A percentile compares a stretch with the other conserved stretches of the same genome.
Evolutionary conservation across 176 grass and related monocot species (phyloP).

Genomic region (Triticum dicoccoides): DNA sequence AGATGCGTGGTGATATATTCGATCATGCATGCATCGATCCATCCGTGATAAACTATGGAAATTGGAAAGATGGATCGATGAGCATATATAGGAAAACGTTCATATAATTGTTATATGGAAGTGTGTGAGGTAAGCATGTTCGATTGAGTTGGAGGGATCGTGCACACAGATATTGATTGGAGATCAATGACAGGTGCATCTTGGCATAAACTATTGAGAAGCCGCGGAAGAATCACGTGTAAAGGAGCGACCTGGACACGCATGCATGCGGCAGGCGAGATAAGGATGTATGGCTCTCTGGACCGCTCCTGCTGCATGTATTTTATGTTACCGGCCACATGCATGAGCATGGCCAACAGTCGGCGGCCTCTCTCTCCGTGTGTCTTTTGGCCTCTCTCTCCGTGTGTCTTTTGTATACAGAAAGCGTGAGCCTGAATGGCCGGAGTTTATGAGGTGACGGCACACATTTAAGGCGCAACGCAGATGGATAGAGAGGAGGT

Average conservation of each 20-base stretch:
- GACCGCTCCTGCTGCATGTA: too few relatives aligned
- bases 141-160: too few relatives aligned
- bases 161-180: too few relatives aligned
- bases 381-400: not conserved
- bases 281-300: too few relatives aligned
- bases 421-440: not conserved
- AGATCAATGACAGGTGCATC: too few relatives aligned
- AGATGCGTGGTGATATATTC: not conserved
- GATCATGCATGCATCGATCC: not conserved
- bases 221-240: too few relatives aligned
- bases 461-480: not conserved
- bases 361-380: not conserved
- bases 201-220: too few relatives aligned
- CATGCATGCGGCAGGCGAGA: too few relatives aligned
- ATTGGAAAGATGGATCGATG: not conserved
- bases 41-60: not conserved
- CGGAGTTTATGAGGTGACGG: not conserved
- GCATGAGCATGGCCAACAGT: not conserved
- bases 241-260: too few relatives aligned
- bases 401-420: not conserved
- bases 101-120: too few relatives aligned
- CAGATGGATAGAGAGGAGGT: slow-evolving; percentile 14
- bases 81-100: not conserved
- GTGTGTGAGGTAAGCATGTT: too few relatives aligned
- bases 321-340: not conserved